A percentile compares a stretch with the other conserved stretches of the same genome.
These are phyloP conservation scores for Botrytis tulipae DNA, from an alignment of 2,329 filamentous ascomycete genomes.

Conservation along the genomic window DNA sequence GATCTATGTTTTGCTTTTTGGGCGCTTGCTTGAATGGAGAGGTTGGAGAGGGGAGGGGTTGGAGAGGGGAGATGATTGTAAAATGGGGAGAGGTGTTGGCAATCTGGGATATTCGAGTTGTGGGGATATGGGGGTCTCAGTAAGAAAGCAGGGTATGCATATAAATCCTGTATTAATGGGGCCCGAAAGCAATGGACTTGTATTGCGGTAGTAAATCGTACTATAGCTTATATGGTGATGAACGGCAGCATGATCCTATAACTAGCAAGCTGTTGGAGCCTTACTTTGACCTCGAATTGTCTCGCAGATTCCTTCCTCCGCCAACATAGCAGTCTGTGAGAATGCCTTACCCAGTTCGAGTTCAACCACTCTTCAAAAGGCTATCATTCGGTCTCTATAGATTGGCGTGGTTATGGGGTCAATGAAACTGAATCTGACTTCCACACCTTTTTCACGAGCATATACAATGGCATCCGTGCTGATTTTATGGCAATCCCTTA, in stretches of 20 bases:
- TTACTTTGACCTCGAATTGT: background rate
- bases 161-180: background rate
- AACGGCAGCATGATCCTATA: background rate
- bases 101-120: too few relatives aligned
- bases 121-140: background rate
- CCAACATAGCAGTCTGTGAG: background rate
- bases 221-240: background rate
- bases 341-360: background rate
- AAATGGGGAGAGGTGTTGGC: background rate
- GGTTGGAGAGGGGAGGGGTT: background rate
- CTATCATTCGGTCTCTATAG: background rate
- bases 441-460: constrained; percentile 34
- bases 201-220: background rate
- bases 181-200: background rate
- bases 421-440: constrained; percentile 29
- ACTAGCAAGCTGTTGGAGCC: background rate
- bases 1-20: background rate
- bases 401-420: background rate
- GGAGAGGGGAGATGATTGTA: background rate
- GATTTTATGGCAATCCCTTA: constrained; percentile 33
- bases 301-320: background rate
- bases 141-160: too few relatives aligned
- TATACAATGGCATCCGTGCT: constrained; percentile 38
- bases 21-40: too few relatives aligned
- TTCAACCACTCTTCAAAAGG: background rate